phyloP scores from a whole-genome alignment of 148 eudicot species.

The Camellia lanceoleosa region DNA sequence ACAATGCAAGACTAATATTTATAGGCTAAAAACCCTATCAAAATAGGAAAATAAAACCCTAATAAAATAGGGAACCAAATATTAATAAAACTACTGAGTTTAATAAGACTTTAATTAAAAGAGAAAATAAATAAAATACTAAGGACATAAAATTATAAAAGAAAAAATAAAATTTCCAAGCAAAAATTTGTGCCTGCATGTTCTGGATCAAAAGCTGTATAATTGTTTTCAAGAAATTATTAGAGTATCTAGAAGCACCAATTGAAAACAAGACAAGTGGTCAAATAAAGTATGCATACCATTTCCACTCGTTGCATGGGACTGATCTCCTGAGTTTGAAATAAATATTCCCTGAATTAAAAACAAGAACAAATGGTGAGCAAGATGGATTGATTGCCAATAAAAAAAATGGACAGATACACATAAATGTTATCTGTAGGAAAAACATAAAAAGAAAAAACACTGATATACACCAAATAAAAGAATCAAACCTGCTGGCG shows the following conservation, averaged over 20 bases:
- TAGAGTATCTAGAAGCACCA: background rate
- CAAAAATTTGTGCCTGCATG: no score
- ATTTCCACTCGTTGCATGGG: slow-evolving; percentile 53
- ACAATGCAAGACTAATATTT: no score
- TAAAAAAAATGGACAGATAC: background rate
- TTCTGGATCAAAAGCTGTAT: no score
- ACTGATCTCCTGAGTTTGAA: slow-evolving; percentile 65
- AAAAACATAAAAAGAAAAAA: background rate
- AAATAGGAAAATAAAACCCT: no score
- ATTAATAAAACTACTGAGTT: no score
- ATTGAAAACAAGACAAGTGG: background rate
- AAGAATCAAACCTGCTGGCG: slow-evolving; percentile 44
- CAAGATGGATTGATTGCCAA: background rate
- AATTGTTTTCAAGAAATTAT: background rate
- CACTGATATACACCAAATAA: background rate
- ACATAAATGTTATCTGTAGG: background rate
- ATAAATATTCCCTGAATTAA: slow-evolving; percentile 56
- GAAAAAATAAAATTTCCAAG: no score
- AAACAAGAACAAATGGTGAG: background rate
- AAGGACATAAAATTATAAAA: no score
- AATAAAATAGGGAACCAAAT: no score
- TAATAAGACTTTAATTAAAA: no score
- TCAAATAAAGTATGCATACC: slow-evolving; percentile 37
- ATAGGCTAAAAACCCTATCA: no score
- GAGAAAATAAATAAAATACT: no score